Evolutionary conservation across 257 asterid species (phyloP).

Genomic region (Ocimum tenuiflorum): DNA sequence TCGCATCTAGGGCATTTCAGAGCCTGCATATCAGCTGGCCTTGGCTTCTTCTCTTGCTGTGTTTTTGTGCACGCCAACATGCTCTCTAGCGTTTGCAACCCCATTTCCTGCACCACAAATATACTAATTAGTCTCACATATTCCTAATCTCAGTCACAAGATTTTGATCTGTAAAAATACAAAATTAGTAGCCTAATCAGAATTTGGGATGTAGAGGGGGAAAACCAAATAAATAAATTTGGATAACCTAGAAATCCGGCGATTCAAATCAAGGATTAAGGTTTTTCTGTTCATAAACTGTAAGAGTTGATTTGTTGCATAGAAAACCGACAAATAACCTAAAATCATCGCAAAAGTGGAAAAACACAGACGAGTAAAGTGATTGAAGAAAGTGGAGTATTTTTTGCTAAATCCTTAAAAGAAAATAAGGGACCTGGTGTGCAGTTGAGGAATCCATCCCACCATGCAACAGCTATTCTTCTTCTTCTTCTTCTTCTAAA

Average conservation of each 20-base stretch:
- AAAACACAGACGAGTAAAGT: background rate
- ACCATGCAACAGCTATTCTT: constrained; percentile 24
- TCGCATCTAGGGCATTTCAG: constrained; percentile 90
- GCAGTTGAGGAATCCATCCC: constrained; percentile 63
- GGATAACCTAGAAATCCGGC: background rate
- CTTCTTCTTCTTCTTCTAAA: background rate
- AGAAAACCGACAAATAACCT: background rate
- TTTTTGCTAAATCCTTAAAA: no score
- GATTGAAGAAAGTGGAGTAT: background rate
- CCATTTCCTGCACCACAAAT: constrained; percentile 44
- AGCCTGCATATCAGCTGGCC: constrained; percentile 56
- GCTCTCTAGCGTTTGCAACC: constrained; percentile 74
- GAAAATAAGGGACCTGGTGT: constrained; percentile 43
- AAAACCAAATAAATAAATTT: background rate
- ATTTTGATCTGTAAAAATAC: no score
- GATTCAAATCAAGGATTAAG: background rate
- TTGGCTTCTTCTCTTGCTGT: constrained; percentile 62
- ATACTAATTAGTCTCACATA: background rate
- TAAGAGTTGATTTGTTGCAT: background rate
- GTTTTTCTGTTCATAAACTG: background rate
- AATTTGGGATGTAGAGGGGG: background rate
- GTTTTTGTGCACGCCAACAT: constrained; percentile 58
- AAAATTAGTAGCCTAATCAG: background rate
- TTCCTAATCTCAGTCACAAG: background rate
- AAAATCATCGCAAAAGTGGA: background rate